Base-by-base conservation (phyloP, 2,329 filamentous ascomycete species). In the Botryotinia calthae region DNA sequence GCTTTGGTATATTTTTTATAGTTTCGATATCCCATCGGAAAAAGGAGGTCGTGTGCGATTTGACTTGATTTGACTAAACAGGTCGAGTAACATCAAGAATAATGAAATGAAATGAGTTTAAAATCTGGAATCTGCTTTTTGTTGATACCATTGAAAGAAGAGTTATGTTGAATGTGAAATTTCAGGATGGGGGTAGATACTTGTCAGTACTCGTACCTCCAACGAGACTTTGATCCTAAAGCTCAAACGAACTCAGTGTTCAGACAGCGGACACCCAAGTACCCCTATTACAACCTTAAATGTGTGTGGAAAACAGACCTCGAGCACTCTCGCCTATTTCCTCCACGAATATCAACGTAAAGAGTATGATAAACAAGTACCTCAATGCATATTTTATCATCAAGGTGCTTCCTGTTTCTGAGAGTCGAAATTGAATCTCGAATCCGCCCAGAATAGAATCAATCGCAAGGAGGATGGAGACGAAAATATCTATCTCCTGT, bases 21-120 rank as follows among this genome's bases (percentile, higher is more conserved):
- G 8, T 54, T 66, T 37, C 37, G 64, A 66, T 66, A 66, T 66
- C 64, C 64, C 44, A 25, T n/a, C 28, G 46, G 46, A 51, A 40
- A 31, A 54, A 28, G 46, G 25, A 51, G 10, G 8, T 34, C 9
- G n/a, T 28, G 14, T 28, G 14, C 16, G 25, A 31, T 40, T 62
- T 12, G 22, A 9, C 25, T 22, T 5, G 51, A 54, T 56, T 18
- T 18, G 51, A 56, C 51, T 8, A 7, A 54, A 54, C 12, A 54
- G 25, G 48, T 54, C 48, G 2, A 54, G 48, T 2, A n/a, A 6
- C 48, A 4, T 54, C 48, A 54, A 62, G 22, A 22, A 62, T 62
- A 62, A 62, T 62, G 59, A 62, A 40, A 58, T 34, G 56, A 58
- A 59, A 63, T 20, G 40, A 56, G 14, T 18, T 56, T 31, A 31